Evolutionary conservation across 768 basidiomycete genomes (phyloP).

Genomic region (Antrodiella citrinella): DNA sequence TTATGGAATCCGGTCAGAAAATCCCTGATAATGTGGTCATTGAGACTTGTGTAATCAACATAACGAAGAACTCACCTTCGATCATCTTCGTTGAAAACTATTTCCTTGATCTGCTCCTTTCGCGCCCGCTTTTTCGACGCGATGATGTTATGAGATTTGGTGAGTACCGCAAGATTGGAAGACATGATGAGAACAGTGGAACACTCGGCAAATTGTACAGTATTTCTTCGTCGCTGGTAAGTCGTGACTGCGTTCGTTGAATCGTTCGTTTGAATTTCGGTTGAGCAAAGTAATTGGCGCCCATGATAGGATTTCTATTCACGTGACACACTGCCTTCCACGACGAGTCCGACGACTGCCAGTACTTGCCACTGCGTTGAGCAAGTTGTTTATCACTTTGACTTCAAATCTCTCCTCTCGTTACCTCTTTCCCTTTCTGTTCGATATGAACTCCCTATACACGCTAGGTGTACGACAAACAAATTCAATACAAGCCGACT

Average conservation of each 20-base stretch:
- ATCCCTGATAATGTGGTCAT: slow-evolving; percentile 40
- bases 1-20: slow-evolving; percentile 93
- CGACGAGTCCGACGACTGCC: too few species aligned
- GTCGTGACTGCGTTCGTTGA: too few species aligned
- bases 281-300: too few species aligned
- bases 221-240: too few species aligned
- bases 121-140: slow-evolving; percentile 63
- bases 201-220: too few species aligned
- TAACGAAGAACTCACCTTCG: slow-evolving; percentile 44
- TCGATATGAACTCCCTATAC: slow-evolving; percentile 89
- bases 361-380: too few species aligned
- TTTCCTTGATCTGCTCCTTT: slow-evolving; percentile 62
- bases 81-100: slow-evolving; percentile 83
- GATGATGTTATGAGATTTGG: slow-evolving; percentile 52
- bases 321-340: too few species aligned
- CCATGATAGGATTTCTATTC: too few species aligned
- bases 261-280: too few species aligned
- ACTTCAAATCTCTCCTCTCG: slow-evolving; percentile 1
- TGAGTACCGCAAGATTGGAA: slow-evolving; percentile 49
- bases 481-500: slow-evolving; percentile 77
- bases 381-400: too few species aligned
- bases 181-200: too few species aligned
- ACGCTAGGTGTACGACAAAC: slow-evolving; percentile 91
- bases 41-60: background rate
- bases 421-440: slow-evolving; percentile 1